Percentiles rank a stretch among this genome's conserved stretches.
Conservation (phyloP, 306 rosid genomes). For the Calophaca sinica region DNA sequence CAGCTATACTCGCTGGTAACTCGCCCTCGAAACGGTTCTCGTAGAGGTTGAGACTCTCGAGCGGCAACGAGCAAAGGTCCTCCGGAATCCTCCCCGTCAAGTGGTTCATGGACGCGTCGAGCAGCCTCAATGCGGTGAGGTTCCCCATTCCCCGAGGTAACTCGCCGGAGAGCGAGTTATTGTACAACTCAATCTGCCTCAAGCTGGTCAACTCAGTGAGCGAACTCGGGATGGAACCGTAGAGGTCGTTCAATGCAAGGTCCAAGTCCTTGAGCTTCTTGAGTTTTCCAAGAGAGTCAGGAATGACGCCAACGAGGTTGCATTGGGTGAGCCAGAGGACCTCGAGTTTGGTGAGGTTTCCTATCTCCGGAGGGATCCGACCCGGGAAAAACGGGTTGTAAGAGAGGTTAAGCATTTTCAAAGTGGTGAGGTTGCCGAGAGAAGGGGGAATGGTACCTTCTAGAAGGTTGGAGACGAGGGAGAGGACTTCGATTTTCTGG, state of each 20-base stretch:
- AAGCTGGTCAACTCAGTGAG: conserved; percentile 62
- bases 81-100: conserved; percentile 73
- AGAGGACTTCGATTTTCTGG: conserved; percentile 67
- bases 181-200: conserved; percentile 78
- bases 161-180: conserved; percentile 79
- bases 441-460: conserved; percentile 66
- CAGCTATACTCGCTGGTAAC: conserved; percentile 72
- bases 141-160: conserved; percentile 73
- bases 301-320: conserved; percentile 74
- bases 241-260: conserved; percentile 68
- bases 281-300: conserved; percentile 67
- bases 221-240: conserved; percentile 71
- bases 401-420: conserved; percentile 84
- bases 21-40: conserved; percentile 79
- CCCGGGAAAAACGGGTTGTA: conserved; percentile 87
- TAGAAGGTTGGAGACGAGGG: conserved; percentile 71
- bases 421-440: conserved; percentile 60
- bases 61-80: conserved; percentile 62
- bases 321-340: conserved; percentile 79
- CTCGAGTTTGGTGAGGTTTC: conserved; percentile 74
- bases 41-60: conserved; percentile 80
- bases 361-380: conserved; percentile 73
- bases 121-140: conserved; percentile 59
- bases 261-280: conserved; percentile 66
- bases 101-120: conserved; percentile 87